Evolutionary conservation across 192 early-diverging fungal species (phyloP), one percentile per base, ranked within the genome.

Genomic region (Coemansia sp.): DNA sequence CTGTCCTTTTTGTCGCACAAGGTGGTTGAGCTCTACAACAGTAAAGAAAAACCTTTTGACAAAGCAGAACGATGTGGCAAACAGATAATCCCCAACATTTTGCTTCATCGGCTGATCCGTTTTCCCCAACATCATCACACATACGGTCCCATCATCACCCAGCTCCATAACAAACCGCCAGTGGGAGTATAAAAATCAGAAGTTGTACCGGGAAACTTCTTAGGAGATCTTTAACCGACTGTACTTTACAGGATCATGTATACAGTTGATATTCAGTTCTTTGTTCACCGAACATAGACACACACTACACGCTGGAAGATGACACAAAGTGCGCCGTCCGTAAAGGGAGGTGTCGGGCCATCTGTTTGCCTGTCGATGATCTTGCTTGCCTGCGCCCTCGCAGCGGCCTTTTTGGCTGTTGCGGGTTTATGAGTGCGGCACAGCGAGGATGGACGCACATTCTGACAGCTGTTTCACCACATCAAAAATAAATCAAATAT

Each of bases 201-300:
- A 14, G 19, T 12, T 4, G 14, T 5, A 11, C 53, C 4, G 27
- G 53, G 27, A 57, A 57, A 57, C 25, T 15, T 12, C 53, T 32
- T 1, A 10, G 4, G 53, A 57, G 42, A 55, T 62, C 73, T 51
- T 80, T 64, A 71, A 72, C 62, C 73, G 78, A 80, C 78, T 80
- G 73, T 80, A 75, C 78, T 80, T 72, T 72, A 72, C 80, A 82
- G 80, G 80, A 82, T 82, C 66, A 76, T 74, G 80, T 82, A 74
- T 82, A 82, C 75, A 82, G 80, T 82, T 67, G 66, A 82, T 77
- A 64, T 82, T 74, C 75, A 77, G 78, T 82, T 77, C 74, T 74
- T 82, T 77, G 74, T 82, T 77, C 75, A 82, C 67, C 75, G 73
- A 75, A 80, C 69, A 73, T 25, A 75, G 78, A 75, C 78, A 80